A percentile compares a stretch with the other conserved stretches of the same genome.
These are phyloP conservation scores for Aspergillus hiratsukae DNA, from an alignment of 2,329 filamentous ascomycete genomes.

Conservation along the genomic window DNA sequence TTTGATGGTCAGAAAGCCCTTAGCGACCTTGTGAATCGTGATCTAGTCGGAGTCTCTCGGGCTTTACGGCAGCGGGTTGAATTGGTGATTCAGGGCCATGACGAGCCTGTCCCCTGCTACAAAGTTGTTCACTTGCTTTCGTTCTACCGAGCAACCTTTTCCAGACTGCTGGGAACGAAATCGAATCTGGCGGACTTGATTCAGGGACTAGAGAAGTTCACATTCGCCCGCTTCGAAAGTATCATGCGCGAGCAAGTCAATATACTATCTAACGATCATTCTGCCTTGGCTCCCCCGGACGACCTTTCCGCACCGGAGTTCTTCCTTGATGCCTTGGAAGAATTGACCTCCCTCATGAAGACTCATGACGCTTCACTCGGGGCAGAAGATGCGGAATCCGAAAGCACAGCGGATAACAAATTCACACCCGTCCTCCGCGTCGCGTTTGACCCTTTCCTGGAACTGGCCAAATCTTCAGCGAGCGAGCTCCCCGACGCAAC, in stretches of 20 bases:
- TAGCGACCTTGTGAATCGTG: constrained; percentile 79
- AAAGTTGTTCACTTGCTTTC: constrained; percentile 82
- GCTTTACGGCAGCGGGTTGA: constrained; percentile 87
- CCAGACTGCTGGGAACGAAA: constrained; percentile 66
- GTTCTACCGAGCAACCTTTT: constrained; percentile 85
- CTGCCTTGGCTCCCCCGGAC: constrained; percentile 65
- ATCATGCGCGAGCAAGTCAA: constrained; percentile 68
- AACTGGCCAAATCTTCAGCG: constrained; percentile 55
- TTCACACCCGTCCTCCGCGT: constrained; percentile 73
- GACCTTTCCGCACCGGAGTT: constrained; percentile 77
- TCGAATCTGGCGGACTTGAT: constrained; percentile 69
- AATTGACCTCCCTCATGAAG: constrained; percentile 72
- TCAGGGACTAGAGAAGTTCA: constrained; percentile 65
- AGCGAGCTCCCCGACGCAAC: constrained; percentile 34
- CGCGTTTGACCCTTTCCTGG: constrained; percentile 80
- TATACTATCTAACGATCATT: constrained; percentile 66
- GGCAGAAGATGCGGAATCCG: constrained; percentile 39
- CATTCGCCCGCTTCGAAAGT: constrained; percentile 75
- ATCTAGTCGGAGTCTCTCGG: constrained; percentile 73
- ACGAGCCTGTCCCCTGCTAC: constrained; percentile 83
- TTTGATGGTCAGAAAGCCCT: constrained; percentile 82
- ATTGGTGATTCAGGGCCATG: constrained; percentile 86
- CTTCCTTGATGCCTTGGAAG: constrained; percentile 72
- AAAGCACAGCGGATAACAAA: constrained; percentile 57
- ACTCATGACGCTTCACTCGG: constrained; percentile 78